phyloP scores from a whole-genome alignment of 2,329 filamentous ascomycete species.

The Colletotrichum australisinense region DNA sequence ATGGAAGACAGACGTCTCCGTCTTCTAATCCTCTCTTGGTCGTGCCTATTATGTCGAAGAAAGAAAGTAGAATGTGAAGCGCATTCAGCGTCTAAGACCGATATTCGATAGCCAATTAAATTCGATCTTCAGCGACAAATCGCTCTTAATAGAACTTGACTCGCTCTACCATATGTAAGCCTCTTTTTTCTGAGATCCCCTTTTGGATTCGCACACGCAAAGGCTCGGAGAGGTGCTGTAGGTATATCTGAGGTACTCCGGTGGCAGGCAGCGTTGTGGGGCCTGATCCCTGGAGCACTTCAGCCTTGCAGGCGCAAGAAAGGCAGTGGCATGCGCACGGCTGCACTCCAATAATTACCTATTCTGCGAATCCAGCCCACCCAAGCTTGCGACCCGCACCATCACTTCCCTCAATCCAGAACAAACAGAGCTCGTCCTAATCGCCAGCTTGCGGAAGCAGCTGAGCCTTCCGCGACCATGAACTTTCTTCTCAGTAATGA shows the following conservation, averaged over 20 bases:
- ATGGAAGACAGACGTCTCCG: background rate
- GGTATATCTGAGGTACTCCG: background rate
- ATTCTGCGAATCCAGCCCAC: constrained; percentile 4
- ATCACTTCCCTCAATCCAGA: background rate
- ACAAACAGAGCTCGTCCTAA: background rate
- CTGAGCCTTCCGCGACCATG: constrained; percentile 50
- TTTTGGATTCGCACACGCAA: background rate
- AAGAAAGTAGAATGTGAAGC: no score
- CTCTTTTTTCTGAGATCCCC: background rate
- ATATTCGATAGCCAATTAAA: no score
- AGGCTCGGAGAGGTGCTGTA: background rate
- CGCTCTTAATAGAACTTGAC: no score
- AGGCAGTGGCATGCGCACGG: constrained; percentile 20
- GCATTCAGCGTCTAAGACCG: no score
- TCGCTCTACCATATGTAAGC: background rate
- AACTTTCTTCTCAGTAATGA: constrained; percentile 72
- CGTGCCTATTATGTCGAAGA: background rate
- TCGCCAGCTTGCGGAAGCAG: background rate
- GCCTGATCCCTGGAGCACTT: constrained; percentile 25
- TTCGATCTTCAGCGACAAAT: no score
- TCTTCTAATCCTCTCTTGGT: background rate
- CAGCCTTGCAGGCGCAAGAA: constrained; percentile 48
- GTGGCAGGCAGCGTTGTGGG: background rate
- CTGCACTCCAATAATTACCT: constrained; percentile 1
- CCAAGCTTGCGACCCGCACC: background rate